Conservation (phyloP, 805 yeast genomes). For the Clavispora carvajalis region DNA sequence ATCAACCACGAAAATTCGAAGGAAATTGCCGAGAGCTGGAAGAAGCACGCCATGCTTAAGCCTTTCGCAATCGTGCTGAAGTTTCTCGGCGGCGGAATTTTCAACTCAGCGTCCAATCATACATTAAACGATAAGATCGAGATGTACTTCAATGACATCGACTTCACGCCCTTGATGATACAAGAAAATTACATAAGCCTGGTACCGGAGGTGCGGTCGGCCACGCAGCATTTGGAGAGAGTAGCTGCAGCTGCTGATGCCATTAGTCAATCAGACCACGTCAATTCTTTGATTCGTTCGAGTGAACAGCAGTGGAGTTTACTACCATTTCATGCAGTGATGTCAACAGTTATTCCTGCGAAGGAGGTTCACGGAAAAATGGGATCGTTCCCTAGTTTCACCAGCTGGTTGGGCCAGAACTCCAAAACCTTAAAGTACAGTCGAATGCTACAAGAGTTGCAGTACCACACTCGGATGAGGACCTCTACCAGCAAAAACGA, state of each 20-base stretch:
- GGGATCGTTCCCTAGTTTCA: constrained; percentile 67
- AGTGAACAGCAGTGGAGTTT: constrained; percentile 93
- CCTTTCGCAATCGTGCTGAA: constrained; percentile 85
- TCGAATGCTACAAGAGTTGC: constrained; percentile 79
- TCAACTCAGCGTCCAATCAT: constrained; percentile 46
- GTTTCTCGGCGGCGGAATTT: constrained; percentile 54
- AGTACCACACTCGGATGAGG: constrained; percentile 77
- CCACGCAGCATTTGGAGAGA: constrained; percentile 51
- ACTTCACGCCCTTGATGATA: constrained; percentile 90
- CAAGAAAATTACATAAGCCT: constrained; percentile 86
- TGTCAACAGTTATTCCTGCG: constrained; percentile 81
- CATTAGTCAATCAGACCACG: constrained; percentile 78
- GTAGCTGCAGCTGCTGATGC: constrained; percentile 80
- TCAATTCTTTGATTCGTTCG: constrained; percentile 78
- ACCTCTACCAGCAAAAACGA: constrained; percentile 73
- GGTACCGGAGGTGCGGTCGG: constrained; percentile 45
- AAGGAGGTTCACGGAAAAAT: constrained; percentile 68
- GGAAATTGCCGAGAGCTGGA: constrained; percentile 66
- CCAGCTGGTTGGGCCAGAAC: constrained; percentile 86
- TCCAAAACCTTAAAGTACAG: constrained; percentile 76
- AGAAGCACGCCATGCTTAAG: constrained; percentile 82
- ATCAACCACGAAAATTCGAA: constrained; percentile 63
- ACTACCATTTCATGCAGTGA: constrained; percentile 83
- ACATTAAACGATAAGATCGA: constrained; percentile 78
- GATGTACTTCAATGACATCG: constrained; percentile 89